phyloP scores from a whole-genome alignment of 2,329 filamentous ascomycete species.

The Penicillium sp. region DNA sequence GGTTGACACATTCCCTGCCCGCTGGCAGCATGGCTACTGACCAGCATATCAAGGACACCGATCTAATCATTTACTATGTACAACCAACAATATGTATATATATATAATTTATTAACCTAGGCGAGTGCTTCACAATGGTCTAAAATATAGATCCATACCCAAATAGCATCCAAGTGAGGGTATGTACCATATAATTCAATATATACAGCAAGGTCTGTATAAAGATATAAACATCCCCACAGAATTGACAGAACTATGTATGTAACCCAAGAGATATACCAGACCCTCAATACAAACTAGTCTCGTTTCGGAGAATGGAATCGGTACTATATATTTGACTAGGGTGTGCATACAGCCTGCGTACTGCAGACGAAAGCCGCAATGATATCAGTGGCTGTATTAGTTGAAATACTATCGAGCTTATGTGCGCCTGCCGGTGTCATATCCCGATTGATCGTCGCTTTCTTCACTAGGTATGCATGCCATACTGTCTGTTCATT shows the following conservation, averaged over 20 bases:
- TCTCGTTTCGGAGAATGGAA: background rate
- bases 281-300: background rate
- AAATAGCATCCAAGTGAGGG: too few relatives aligned
- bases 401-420: background rate
- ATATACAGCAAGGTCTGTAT: background rate
- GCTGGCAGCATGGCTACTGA: too few relatives aligned
- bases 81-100: background rate
- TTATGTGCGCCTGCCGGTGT: background rate
- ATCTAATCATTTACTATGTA: too few relatives aligned
- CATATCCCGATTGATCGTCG: background rate
- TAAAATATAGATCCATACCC: background rate
- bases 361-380: background rate
- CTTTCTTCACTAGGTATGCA: background rate
- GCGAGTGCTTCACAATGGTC: background rate
- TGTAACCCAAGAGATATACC: background rate
- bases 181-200: background rate
- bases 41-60: background rate
- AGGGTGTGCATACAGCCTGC: background rate
- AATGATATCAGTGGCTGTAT: conserved; percentile 11
- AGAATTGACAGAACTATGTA: too few relatives aligned
- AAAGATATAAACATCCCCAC: background rate
- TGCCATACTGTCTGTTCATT: background rate
- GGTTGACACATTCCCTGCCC: too few relatives aligned
- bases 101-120: background rate
- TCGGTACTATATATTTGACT: background rate